These are phyloP conservation scores for Colletotrichum spaethianum DNA, from an alignment of 2,329 filamentous ascomycete genomes.

Conservation along the genomic window DNA sequence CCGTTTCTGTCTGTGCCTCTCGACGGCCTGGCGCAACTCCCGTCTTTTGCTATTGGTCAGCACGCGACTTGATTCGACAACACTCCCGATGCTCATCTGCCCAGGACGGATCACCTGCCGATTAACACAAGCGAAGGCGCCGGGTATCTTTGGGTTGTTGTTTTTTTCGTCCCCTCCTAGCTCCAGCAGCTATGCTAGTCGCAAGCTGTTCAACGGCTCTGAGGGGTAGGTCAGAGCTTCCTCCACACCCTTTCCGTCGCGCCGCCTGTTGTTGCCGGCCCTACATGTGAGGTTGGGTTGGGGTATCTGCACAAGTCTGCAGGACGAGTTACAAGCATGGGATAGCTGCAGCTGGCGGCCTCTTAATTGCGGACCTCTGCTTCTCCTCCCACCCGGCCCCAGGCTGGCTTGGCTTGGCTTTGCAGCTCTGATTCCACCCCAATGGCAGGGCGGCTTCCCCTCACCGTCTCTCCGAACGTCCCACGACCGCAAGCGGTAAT, in stretches of 20 bases:
- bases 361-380: constrained; percentile 39
- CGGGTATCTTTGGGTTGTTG: too few species aligned
- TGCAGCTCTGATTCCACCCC: constrained; percentile 17
- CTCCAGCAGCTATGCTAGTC: constrained; percentile 23
- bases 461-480: constrained; percentile 27
- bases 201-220: constrained; percentile 28
- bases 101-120: constrained; percentile 25
- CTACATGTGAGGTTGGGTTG: constrained; percentile 32
- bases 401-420: constrained; percentile 24
- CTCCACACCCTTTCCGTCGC: constrained; percentile 18
- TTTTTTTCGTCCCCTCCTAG: constrained; percentile 18
- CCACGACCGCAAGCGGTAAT: constrained; percentile 31
- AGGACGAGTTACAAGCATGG: constrained; percentile 23
- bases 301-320: constrained; percentile 38
- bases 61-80: constrained; percentile 18
- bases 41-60: constrained; percentile 19
- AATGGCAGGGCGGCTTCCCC: constrained; percentile 17
- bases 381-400: constrained; percentile 15
- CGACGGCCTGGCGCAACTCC: constrained; percentile 8
- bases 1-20: constrained; percentile 28
- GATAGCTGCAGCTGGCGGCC: constrained; percentile 40
- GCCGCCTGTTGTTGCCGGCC: constrained; percentile 21
- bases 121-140: constrained; percentile 19
- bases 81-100: constrained; percentile 16
- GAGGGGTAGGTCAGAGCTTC: constrained; percentile 18